Conservation (phyloP, 2,329 filamentous ascomycete species). For the Stemphylium vesicarium region DNA sequence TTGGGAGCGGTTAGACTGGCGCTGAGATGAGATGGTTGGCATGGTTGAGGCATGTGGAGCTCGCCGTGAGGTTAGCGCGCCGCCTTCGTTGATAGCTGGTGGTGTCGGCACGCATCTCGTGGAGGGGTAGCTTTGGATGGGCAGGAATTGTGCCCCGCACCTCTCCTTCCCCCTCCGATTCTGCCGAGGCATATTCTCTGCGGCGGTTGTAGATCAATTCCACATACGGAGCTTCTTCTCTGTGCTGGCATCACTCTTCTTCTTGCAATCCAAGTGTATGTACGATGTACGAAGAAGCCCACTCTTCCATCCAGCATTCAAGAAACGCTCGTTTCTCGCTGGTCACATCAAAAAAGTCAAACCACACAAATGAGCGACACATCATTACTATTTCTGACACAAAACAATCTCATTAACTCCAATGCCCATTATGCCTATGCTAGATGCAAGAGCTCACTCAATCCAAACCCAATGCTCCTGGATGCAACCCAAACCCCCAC, state of each 20-base stretch:
- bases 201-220: too few species aligned
- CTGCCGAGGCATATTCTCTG: neutral
- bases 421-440: neutral
- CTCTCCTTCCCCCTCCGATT: neutral
- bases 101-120: neutral
- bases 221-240: too few species aligned
- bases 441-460: neutral
- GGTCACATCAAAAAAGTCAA: too few species aligned
- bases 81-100: neutral
- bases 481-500: neutral
- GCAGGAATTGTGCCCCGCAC: conserved; percentile 1
- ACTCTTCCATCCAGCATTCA: too few species aligned
- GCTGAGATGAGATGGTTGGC: neutral
- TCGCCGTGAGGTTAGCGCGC: neutral
- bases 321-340: too few species aligned
- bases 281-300: too few species aligned
- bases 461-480: conserved; percentile 3
- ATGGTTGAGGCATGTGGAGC: neutral
- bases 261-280: too few species aligned
- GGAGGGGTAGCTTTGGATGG: conserved; percentile 4
- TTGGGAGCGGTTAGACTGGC: conserved; percentile 16
- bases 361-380: too few species aligned
- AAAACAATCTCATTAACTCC: neutral
- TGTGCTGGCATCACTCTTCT: too few species aligned
- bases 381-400: neutral